Conservation (phyloP, 169 alveolate genomes). For the Plasmodium gaboni region DNA sequence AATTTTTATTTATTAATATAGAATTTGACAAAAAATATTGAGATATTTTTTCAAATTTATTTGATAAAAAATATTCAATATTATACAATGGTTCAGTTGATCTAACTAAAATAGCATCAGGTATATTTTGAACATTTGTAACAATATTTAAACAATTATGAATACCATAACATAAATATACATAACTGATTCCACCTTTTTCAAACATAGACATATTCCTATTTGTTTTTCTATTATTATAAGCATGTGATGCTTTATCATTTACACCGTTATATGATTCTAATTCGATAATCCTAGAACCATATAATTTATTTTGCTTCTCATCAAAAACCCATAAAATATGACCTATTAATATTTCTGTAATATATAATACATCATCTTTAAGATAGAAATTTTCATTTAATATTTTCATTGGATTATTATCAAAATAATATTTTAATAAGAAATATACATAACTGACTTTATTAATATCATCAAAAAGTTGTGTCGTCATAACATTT, state of each 20-base stretch:
- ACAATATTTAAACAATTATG: constrained; percentile 77
- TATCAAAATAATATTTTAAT: constrained; percentile 50
- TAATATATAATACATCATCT: constrained; percentile 36
- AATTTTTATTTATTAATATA: not conserved
- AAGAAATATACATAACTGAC: constrained; percentile 38
- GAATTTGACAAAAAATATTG: not conserved
- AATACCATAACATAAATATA: constrained; percentile 78
- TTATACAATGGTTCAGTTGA: constrained; percentile 73
- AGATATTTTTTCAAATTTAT: constrained; percentile 24
- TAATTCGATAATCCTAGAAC: constrained; percentile 62
- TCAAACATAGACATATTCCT: constrained; percentile 73
- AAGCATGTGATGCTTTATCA: constrained; percentile 80
- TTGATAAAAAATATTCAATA: constrained; percentile 1
- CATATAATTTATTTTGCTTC: constrained; percentile 36
- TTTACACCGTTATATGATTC: constrained; percentile 77
- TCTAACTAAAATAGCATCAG: constrained; percentile 79
- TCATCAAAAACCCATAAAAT: constrained; percentile 45
- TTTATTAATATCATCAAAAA: not conserved
- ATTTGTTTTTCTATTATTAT: constrained; percentile 65
- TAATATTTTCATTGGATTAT: constrained; percentile 22
- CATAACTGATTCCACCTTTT: constrained; percentile 78
- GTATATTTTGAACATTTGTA: constrained; percentile 49
- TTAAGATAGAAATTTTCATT: constrained; percentile 57
- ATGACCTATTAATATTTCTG: constrained; percentile 58
- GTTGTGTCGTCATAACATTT: no score